phyloP scores from a whole-genome alignment of 495 filamentous ascomycete species.

The Trichoderma virens region DNA sequence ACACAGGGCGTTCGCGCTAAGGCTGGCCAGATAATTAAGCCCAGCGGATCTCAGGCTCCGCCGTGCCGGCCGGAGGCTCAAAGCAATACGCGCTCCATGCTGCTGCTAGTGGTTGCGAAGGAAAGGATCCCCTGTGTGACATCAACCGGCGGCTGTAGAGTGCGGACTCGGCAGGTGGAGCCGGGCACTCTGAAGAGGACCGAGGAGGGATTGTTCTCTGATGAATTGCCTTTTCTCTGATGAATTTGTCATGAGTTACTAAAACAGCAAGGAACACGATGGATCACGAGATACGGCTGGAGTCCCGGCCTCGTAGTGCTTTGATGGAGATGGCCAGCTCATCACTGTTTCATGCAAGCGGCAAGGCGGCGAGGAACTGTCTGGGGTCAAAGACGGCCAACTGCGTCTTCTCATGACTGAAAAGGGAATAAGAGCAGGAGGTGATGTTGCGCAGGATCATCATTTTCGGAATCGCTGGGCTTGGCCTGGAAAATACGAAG shows the following conservation, averaged over 20 bases:
- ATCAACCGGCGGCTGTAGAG: background rate
- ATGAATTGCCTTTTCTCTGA: background rate
- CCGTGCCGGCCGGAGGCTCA: background rate
- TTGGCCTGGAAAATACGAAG: background rate
- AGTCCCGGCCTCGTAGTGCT: background rate
- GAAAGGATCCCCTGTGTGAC: background rate
- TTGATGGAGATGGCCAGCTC: background rate
- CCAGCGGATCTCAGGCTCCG: conserved; percentile 7
- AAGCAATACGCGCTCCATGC: background rate
- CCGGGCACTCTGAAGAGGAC: too few species aligned
- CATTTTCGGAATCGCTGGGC: background rate
- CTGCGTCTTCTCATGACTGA: background rate
- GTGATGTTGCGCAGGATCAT: background rate
- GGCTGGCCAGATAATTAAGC: background rate
- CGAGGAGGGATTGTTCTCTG: background rate
- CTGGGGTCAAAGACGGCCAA: background rate
- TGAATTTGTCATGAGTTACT: background rate
- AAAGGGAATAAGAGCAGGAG: background rate
- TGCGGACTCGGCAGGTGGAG: background rate
- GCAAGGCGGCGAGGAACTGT: background rate
- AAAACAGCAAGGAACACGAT: background rate
- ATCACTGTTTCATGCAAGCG: background rate
- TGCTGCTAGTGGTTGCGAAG: background rate
- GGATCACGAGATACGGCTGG: background rate
- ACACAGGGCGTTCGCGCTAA: conserved; percentile 4